Base-by-base conservation (phyloP, 108 stramenopile species). In the Cylindrotheca closterium region DNA sequence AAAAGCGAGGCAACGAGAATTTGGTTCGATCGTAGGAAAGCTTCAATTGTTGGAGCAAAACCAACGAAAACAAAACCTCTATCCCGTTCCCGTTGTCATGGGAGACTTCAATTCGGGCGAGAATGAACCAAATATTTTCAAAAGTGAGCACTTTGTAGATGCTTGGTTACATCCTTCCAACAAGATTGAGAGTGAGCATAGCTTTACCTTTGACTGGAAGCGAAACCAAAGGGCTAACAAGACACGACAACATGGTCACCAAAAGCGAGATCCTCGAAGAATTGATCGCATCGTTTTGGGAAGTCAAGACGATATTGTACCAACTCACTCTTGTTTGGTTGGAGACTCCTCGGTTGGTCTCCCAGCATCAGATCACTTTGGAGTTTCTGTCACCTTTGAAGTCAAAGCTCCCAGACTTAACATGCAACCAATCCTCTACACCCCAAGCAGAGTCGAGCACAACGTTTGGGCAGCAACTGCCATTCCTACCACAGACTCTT, bases 361-460 rank as follows among this genome's bases (percentile, higher is more conserved):
- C 3, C 68, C 68, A 25, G 58, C 68, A 30, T 68, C 68, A 8
- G 57, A 68, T 52, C 68, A 68, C 32, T 59, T 31, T 60, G 68
- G 68, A 10, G n/a, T 68, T n/a, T 60, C 33, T 46, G 27, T 51
- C 2, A 19, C 31, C 4, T 50, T 68, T 34, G 18, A 48, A 10
- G 15, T 42, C 37, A 7, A 42, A 15, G 37, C 15, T 42, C 10
- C 7, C 37, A 42, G 37, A 10, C 7, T 42, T 42, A 42, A 10
- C 15, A 7, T 15, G 37, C 10, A 42, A 42, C 37, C 37, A 7
- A 42, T 42, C 37, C 37, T 42, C 7, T 42, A 42, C 37, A 42
- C 7, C 37, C 37, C 37, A 7, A 42, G 37, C 37, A 42, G 15
- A 15, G 10, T 31, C 4, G 58, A 30, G 21, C 55, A 32, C 59